Evolutionary conservation across 2,329 filamentous ascomycete genomes (phyloP).

Genomic region (Paramyrothecium roridum): DNA sequence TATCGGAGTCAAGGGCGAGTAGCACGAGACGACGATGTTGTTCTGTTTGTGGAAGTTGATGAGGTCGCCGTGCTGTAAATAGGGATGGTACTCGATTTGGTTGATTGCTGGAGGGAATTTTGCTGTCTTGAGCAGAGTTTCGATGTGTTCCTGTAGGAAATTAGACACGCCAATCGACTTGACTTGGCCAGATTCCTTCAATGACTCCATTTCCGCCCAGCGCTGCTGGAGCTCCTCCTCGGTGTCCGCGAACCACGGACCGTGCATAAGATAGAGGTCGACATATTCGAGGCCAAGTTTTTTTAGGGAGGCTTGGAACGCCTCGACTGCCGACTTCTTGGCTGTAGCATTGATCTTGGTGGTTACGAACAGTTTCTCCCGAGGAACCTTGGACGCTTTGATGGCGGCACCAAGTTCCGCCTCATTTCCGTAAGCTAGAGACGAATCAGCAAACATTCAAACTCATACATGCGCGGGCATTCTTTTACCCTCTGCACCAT

Average conservation of each 20-base stretch:
- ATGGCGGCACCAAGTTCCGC: slow-evolving; percentile 70
- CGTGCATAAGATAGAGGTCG: slow-evolving; percentile 66
- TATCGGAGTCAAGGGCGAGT: slow-evolving; percentile 52
- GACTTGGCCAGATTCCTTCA: slow-evolving; percentile 63
- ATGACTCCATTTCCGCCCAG: slow-evolving; percentile 61
- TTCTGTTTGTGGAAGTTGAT: slow-evolving; percentile 55
- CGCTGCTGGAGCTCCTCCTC: slow-evolving; percentile 52
- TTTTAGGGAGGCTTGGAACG: slow-evolving; percentile 57
- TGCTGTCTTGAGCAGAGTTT: slow-evolving; percentile 55
- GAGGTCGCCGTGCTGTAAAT: slow-evolving; percentile 63
- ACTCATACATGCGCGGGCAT: no score
- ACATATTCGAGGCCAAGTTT: slow-evolving; percentile 69
- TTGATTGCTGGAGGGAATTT: slow-evolving; percentile 66
- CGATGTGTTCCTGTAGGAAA: slow-evolving; percentile 57
- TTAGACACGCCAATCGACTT: slow-evolving; percentile 77
- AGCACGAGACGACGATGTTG: slow-evolving; percentile 54
- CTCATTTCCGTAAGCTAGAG: slow-evolving; percentile 62
- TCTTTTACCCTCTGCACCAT: slow-evolving; percentile 70
- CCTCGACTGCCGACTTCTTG: slow-evolving; percentile 40
- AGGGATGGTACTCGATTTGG: slow-evolving; percentile 80
- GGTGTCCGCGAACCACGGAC: slow-evolving; percentile 48
- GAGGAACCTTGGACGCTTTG: slow-evolving; percentile 60
- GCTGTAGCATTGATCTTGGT: slow-evolving; percentile 50
- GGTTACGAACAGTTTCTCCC: slow-evolving; percentile 66
- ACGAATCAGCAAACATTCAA: background rate